Evolutionary conservation across 768 basidiomycete species (phyloP).

Genomic region (Naematelia encephala): DNA sequence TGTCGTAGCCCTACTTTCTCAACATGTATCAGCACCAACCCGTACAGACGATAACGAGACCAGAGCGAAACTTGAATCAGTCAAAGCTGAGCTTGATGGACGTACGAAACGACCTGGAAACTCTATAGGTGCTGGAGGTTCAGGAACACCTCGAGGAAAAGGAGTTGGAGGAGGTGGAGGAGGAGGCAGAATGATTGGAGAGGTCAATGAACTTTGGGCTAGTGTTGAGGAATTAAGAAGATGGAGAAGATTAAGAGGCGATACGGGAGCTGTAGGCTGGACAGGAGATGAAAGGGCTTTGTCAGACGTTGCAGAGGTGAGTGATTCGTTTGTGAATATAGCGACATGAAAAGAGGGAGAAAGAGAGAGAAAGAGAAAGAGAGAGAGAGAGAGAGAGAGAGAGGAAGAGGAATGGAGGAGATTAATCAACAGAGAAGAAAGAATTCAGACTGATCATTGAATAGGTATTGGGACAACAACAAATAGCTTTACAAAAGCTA

Average conservation of each 20-base stretch:
- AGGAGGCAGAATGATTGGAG: slow-evolving; percentile 42
- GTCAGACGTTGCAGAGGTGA: slow-evolving; percentile 37
- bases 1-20: slow-evolving; percentile 37
- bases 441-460: too few species aligned
- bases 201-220: slow-evolving; percentile 49
- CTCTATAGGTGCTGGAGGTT: background rate
- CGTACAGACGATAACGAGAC: slow-evolving; percentile 36
- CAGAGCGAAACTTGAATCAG: slow-evolving; percentile 25
- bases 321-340: slow-evolving; percentile 7
- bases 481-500: slow-evolving; percentile 40
- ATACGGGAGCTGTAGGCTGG: slow-evolving; percentile 26
- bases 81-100: slow-evolving; percentile 44
- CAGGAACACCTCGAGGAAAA: background rate
- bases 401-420: too few species aligned
- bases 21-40: slow-evolving; percentile 32
- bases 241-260: slow-evolving; percentile 16
- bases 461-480: slow-evolving; percentile 36
- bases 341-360: too few species aligned
- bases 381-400: background rate
- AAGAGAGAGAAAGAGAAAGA: too few species aligned
- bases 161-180: slow-evolving; percentile 9
- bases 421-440: too few species aligned
- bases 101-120: slow-evolving; percentile 5
- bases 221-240: slow-evolving; percentile 42
- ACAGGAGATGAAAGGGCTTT: slow-evolving; percentile 32